A percentile compares a stretch with the other conserved stretches of the same genome.
Evolutionary conservation across 2,329 filamentous ascomycete species (phyloP).

Genomic region (Allantophomopsis cytisporea): DNA sequence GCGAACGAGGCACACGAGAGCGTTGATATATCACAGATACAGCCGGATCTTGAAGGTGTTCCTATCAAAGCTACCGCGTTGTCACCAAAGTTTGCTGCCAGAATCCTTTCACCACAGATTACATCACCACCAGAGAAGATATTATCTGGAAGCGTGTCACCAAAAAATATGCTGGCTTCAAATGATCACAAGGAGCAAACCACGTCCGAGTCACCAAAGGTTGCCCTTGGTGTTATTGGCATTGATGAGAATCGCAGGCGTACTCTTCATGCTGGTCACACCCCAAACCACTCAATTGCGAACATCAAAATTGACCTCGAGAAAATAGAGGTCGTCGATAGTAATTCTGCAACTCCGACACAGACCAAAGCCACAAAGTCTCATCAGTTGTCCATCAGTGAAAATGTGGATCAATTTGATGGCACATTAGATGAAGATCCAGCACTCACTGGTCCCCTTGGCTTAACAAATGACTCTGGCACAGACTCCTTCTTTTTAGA

Average conservation of each 20-base stretch:
- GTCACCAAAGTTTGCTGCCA: constrained; percentile 16
- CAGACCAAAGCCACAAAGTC: constrained; percentile 4
- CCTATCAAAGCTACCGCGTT: constrained; percentile 39
- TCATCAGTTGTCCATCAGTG: background rate
- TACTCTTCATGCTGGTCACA: constrained; percentile 50
- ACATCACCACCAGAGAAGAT: background rate
- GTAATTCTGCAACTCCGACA: constrained; percentile 14
- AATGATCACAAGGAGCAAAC: no score
- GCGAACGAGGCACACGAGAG: constrained; percentile 13
- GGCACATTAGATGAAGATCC: constrained; percentile 24
- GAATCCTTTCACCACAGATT: constrained; percentile 12
- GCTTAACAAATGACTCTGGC: constrained; percentile 39
- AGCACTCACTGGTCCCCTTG: constrained; percentile 35
- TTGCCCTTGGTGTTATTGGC: constrained; percentile 8
- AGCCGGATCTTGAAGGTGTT: constrained; percentile 46
- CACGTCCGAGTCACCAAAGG: no score
- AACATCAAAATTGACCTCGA: no score
- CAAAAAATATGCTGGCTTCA: background rate
- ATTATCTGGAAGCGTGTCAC: background rate
- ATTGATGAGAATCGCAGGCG: constrained; percentile 31
- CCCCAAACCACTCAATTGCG: constrained; percentile 40
- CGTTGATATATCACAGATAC: constrained; percentile 43
- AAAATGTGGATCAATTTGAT: background rate
- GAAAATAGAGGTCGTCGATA: constrained; percentile 30
- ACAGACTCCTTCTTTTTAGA: constrained; percentile 40